Percentiles rank a stretch among this genome's conserved stretches.
Conservation (phyloP, 345 rosid genomes). For the Acer campestre region DNA sequence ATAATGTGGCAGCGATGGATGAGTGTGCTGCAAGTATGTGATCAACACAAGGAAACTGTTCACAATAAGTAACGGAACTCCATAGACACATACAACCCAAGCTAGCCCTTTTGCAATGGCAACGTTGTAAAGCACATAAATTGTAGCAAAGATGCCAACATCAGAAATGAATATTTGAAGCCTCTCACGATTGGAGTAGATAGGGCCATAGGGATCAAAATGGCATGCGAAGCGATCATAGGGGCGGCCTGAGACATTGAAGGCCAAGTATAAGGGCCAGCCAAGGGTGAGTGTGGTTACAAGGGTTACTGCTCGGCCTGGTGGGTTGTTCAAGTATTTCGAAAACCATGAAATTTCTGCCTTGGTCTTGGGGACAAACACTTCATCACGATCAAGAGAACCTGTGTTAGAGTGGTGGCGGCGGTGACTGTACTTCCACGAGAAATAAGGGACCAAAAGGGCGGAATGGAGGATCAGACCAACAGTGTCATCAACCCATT, state of each 20-base stretch:
- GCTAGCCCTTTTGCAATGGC: slow-evolving; percentile 43
- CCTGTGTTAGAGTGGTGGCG: slow-evolving; percentile 74
- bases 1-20: slow-evolving; percentile 60
- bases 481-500: slow-evolving; percentile 55
- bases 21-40: slow-evolving; percentile 72
- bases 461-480: slow-evolving; percentile 63
- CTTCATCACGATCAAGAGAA: slow-evolving; percentile 65
- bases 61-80: slow-evolving; percentile 51
- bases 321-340: slow-evolving; percentile 50
- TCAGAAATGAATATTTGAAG: slow-evolving; percentile 53
- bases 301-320: slow-evolving; percentile 40
- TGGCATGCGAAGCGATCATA: slow-evolving; percentile 54
- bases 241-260: slow-evolving; percentile 50
- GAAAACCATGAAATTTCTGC: slow-evolving; percentile 30
- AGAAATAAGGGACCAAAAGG: slow-evolving; percentile 62
- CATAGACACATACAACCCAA: slow-evolving; percentile 55
- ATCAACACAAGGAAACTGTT: slow-evolving; percentile 55
- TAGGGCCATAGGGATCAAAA: slow-evolving; percentile 52
- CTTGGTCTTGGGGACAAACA: slow-evolving; percentile 59
- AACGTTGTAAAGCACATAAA: slow-evolving; percentile 36
- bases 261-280: slow-evolving; percentile 49
- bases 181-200: slow-evolving; percentile 51
- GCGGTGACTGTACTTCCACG: slow-evolving; percentile 73
- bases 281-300: slow-evolving; percentile 42
- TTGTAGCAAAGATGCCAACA: slow-evolving; percentile 40